These are phyloP conservation scores for Peziza echinospora DNA, from an alignment of 495 filamentous ascomycete genomes.

Conservation along the genomic window DNA sequence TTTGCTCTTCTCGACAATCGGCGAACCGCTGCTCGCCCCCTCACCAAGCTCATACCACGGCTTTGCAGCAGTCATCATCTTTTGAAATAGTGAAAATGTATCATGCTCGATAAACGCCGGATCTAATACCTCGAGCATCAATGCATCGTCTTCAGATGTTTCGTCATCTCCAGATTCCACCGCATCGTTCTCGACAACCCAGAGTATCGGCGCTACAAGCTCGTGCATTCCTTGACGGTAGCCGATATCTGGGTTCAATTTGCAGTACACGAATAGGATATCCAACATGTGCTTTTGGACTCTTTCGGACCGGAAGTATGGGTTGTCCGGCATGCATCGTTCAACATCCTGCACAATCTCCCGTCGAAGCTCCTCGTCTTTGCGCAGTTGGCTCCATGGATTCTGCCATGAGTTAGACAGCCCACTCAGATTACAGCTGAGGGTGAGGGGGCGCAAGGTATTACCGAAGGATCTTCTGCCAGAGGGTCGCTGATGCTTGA, in stretches of 20 bases:
- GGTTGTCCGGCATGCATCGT: conserved; percentile 75
- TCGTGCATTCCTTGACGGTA: conserved; percentile 99
- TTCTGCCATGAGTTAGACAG: conserved; percentile 33
- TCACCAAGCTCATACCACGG: conserved; percentile 55
- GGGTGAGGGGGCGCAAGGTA: conserved; percentile 7
- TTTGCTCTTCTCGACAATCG: conserved; percentile 67
- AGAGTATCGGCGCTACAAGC: conserved; percentile 71
- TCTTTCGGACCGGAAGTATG: conserved; percentile 59
- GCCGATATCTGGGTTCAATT: conserved; percentile 60
- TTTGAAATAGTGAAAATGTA: conserved; percentile 63
- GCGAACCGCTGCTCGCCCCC: conserved; percentile 30
- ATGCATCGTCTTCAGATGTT: conserved; percentile 21
- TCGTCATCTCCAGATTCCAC: conserved; percentile 1
- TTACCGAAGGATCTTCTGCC: conserved; percentile 64
- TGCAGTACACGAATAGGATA: conserved; percentile 82
- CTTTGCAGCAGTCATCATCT: conserved; percentile 69
- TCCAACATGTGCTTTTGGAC: conserved; percentile 71
- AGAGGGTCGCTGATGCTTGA: conserved; percentile 79
- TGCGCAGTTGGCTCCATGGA: conserved; percentile 65
- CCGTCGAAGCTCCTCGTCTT: conserved; percentile 60
- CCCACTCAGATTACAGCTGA: conserved; percentile 1
- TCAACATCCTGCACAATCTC: conserved; percentile 96
- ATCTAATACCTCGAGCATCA: conserved; percentile 47
- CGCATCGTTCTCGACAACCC: conserved; percentile 69
- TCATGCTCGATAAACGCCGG: conserved; percentile 65